Evolutionary conservation across 768 basidiomycete species (phyloP), one percentile per base, ranked within the genome.

Genomic region (Boletus bicolor): DNA sequence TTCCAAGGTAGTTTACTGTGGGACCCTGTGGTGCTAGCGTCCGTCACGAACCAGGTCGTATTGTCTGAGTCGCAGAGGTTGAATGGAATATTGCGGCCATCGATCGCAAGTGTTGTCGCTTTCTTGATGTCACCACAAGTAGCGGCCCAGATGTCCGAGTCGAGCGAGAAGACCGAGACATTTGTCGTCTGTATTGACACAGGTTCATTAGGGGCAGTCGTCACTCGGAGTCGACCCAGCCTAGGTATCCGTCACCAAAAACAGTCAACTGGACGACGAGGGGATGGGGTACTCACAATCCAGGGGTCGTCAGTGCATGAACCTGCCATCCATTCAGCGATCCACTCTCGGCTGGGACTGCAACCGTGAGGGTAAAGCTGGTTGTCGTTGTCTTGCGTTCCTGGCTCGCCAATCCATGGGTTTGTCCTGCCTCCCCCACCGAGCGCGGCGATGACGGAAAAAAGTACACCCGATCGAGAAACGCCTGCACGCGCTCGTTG

Each of bases 241-340:
- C 63, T 65, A 45, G 44, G 41, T 5, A 39, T 43, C 21, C 2
- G 37, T 59, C 43, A 56, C 43, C 32, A n/a, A 45, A 39, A 24
- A 5, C 0, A 24, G 38, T 37, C 7, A 2, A 30, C 17, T 11
- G n/a, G 46, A 28, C 12, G 14, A 37, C 11, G 11, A 9, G 5
- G 3, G 12, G 24, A 37, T 26, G 7, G 7, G n/a, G 3, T 37
- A 62, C 80, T 49, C 54, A 89, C 90, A 87, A 76, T 46, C 93
- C 93, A 35, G 89, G 87, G n/a, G 78, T 69, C 2, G 64, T 60
- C 42, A 92, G 68, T 34, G 77, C 75, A 35, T 82, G 73, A 42
- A 95, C 82, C 48, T 73, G 79, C 76, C 84, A 89, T 3, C 91
- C 92, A 64, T 85, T 77, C 52, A 92, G 68, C 2, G 87, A 75